Percentiles rank a stretch among this genome's conserved stretches.
These are phyloP conservation scores for Juglanconis oblonga DNA, from an alignment of 2,329 filamentous ascomycete species.

Conservation along the genomic window DNA sequence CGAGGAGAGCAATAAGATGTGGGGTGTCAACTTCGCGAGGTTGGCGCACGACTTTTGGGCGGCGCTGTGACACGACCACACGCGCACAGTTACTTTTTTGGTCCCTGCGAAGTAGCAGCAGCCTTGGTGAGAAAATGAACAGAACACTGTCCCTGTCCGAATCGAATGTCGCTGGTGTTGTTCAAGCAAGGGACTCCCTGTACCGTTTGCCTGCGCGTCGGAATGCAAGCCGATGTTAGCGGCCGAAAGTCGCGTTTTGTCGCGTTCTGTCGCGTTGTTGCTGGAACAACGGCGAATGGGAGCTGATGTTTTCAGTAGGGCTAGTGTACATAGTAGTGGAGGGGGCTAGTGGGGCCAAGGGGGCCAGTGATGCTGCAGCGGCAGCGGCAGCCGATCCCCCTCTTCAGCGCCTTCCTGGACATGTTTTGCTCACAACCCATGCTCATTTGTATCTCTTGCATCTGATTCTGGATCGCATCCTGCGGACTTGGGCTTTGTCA, in stretches of 20 bases:
- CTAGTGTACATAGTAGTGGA: too few species aligned
- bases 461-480: constrained; percentile 7
- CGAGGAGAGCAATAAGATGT: too few species aligned
- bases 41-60: too few species aligned
- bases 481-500: constrained; percentile 1
- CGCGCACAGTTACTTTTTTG: too few species aligned
- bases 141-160: too few species aligned
- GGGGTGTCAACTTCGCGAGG: too few species aligned
- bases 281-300: constrained; percentile 21
- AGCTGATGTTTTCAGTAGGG: constrained; percentile 9
- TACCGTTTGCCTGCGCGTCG: background rate
- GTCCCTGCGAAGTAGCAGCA: too few species aligned
- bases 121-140: too few species aligned
- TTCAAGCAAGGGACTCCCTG: background rate
- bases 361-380: too few species aligned
- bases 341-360: background rate
- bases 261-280: constrained; percentile 19
- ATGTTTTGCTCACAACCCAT: background rate
- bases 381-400: background rate
- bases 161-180: too few species aligned
- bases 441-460: constrained; percentile 14
- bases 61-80: too few species aligned
- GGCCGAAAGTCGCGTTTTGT: background rate
- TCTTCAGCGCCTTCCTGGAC: constrained; percentile 1
- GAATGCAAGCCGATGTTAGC: too few species aligned